A percentile compares a stretch with the other conserved stretches of the same genome.
Evolutionary conservation across 805 yeast genomes (phyloP).

Genomic region (Geotrichum ghanense): DNA sequence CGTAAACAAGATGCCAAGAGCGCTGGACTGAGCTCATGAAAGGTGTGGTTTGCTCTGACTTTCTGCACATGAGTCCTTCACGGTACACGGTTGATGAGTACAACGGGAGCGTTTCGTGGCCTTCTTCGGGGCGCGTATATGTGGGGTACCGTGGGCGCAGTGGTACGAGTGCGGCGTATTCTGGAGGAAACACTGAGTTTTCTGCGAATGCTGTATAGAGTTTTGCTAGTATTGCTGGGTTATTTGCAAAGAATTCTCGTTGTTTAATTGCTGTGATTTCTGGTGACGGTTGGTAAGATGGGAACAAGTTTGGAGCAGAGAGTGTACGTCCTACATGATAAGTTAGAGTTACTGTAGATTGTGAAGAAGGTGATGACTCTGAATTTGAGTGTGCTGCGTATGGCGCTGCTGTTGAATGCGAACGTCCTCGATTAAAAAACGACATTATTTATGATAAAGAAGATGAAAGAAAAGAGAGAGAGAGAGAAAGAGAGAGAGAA

Average conservation of each 20-base stretch:
- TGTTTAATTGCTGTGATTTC: not conserved
- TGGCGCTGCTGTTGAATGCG: not conserved
- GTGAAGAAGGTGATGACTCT: no score
- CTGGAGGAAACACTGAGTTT: constrained; percentile 24
- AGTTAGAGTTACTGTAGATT: no score
- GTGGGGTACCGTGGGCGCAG: constrained; percentile 27
- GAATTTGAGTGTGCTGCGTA: not conserved
- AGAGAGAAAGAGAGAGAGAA: not conserved
- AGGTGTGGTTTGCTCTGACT: constrained; percentile 69
- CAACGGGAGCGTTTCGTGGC: constrained; percentile 41
- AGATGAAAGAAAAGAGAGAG: no score
- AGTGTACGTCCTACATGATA: not conserved
- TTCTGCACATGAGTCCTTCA: constrained; percentile 46
- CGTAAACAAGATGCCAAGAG: constrained; percentile 56
- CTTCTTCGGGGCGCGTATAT: constrained; percentile 22
- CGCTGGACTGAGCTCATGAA: constrained; percentile 56
- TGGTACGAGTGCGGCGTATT: constrained; percentile 27
- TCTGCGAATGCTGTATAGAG: not conserved
- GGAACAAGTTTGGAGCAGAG: not conserved
- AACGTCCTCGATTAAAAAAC: not conserved
- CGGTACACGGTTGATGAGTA: constrained; percentile 58
- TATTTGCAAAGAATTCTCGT: not conserved
- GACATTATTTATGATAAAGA: no score
- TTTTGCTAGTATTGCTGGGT: not conserved
- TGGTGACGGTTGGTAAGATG: not conserved